Conservation (phyloP, 306 rosid genomes). For the Gleditsia sinensis region DNA sequence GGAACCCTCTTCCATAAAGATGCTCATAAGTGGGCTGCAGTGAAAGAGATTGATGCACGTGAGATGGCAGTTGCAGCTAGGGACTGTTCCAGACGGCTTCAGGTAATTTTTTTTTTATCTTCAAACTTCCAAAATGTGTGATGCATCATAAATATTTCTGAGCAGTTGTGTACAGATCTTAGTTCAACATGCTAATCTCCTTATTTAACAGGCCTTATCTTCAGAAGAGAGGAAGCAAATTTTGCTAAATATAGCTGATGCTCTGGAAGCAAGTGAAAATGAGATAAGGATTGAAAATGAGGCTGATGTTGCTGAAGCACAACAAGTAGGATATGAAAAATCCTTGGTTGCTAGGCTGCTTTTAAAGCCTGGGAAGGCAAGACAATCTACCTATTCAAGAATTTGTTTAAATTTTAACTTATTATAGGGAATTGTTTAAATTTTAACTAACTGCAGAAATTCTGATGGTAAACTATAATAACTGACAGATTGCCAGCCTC, state of each 20-base stretch:
- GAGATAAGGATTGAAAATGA: conserved; percentile 78
- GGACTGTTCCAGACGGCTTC: conserved; percentile 94
- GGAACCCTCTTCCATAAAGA: conserved; percentile 96
- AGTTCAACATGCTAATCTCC: conserved; percentile 34
- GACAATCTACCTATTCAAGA: conserved; percentile 17
- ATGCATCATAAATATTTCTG: conserved; percentile 13
- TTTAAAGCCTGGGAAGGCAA: conserved; percentile 85
- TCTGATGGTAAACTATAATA: conserved; percentile 37
- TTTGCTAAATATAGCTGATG: conserved; percentile 88
- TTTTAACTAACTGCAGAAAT: conserved; percentile 9
- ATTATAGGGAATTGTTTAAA: background rate
- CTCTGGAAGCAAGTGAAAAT: conserved; percentile 72
- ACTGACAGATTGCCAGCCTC: conserved; percentile 75
- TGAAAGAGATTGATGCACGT: conserved; percentile 72
- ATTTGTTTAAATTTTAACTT: conserved; percentile 21
- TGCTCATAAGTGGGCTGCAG: conserved; percentile 71
- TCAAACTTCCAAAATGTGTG: conserved; percentile 4
- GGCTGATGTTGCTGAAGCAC: conserved; percentile 80
- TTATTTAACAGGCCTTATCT: conserved; percentile 66
- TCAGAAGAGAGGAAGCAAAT: conserved; percentile 78
- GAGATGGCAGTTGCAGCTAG: conserved; percentile 98
- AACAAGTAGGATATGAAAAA: conserved; percentile 77
- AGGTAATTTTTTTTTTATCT: conserved; percentile 52
- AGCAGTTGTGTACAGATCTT: conserved; percentile 10
- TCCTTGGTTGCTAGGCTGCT: conserved; percentile 80